phyloP scores from a whole-genome alignment of 768 basidiomycete species.

The Arthromyces matolae region DNA sequence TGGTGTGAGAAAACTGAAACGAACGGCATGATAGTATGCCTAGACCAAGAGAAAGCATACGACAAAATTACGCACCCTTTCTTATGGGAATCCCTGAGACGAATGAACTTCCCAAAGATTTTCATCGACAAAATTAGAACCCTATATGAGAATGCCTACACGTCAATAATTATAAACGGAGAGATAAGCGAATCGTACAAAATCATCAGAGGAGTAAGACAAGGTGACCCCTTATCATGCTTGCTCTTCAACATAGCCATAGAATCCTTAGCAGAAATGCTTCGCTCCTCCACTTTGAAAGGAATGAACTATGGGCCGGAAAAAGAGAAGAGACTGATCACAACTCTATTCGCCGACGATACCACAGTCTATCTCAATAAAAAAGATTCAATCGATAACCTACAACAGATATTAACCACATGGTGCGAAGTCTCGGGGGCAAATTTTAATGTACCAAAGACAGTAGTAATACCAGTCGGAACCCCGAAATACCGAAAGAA shows the following conservation, averaged over 20 bases:
- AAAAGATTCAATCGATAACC: slow-evolving; percentile 22
- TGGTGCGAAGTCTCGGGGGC: slow-evolving; percentile 28
- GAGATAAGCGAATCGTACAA: no score
- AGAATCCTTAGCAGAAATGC: slow-evolving; percentile 31
- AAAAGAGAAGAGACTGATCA: background rate
- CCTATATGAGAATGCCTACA: slow-evolving; percentile 12
- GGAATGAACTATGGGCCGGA: slow-evolving; percentile 22
- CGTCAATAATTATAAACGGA: slow-evolving; percentile 6
- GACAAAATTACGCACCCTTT: slow-evolving; percentile 2
- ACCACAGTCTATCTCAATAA: slow-evolving; percentile 33
- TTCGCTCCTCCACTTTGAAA: slow-evolving; percentile 26
- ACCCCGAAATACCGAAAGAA: slow-evolving; percentile 10
- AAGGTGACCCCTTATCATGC: slow-evolving; percentile 39
- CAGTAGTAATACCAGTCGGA: slow-evolving; percentile 35
- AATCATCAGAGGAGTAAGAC: slow-evolving; percentile 14
- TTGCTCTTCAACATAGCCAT: slow-evolving; percentile 38
- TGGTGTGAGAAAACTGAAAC: no score
- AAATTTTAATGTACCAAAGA: slow-evolving; percentile 39
- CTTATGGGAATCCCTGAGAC: background rate
- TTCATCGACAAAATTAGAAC: slow-evolving; percentile 13
- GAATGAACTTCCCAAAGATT: slow-evolving; percentile 8
- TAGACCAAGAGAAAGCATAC: background rate
- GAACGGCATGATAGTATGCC: no score
- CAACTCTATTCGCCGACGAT: slow-evolving; percentile 33
- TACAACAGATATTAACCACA: slow-evolving; percentile 23